Base-by-base conservation (phyloP, 306 rosid species). In the Amphicarpaea edgeworthii region DNA sequence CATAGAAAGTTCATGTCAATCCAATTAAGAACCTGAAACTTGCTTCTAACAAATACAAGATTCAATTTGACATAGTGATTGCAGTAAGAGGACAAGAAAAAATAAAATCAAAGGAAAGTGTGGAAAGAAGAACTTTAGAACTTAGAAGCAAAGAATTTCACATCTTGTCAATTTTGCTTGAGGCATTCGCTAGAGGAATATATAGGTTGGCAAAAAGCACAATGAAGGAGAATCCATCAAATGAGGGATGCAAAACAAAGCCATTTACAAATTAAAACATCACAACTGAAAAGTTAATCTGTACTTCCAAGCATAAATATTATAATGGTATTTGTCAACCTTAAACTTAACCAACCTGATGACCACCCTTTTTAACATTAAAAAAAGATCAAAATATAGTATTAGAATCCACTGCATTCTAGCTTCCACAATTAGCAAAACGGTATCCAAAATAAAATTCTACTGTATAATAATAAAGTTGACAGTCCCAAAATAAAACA, bases 301-400 rank as follows among this genome's bases (percentile, higher is more conserved):
- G 92, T 92, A 88, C 96, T 88, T 88, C 43, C 85, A 83, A 74
- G 51, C 62, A 40, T 64, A 83, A 82, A 87, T 24, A 77, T n/a
- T n/a, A 83, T 53, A 80, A 60, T n/a, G n/a, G n/a, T 85, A 88
- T 87, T 82, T 84, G 82, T 87, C 84, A 86, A 80, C 84, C 76
- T 77, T n/a, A 86, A 80, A 83, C 76, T 77, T n/a, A 79, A 66
- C 82, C 83, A 80, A 63, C 82, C 75, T 76, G 80, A 77, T 76
- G 78, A 69, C 75, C 81, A 62, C 14, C 55, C 69, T 78, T 64
- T 70, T 61, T 81, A 67, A 55, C 80, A 57, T 46, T 58, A 57
- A 16, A 68, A 42, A 32, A 58, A 4, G 4, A 49, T 46, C 16
- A 61, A 32, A 57, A 55, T 51, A 34, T 41, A 67, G 42, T 47